These are phyloP conservation scores for Suhomyces vadensis DNA, from an alignment of 805 yeast species.

Conservation along the genomic window DNA sequence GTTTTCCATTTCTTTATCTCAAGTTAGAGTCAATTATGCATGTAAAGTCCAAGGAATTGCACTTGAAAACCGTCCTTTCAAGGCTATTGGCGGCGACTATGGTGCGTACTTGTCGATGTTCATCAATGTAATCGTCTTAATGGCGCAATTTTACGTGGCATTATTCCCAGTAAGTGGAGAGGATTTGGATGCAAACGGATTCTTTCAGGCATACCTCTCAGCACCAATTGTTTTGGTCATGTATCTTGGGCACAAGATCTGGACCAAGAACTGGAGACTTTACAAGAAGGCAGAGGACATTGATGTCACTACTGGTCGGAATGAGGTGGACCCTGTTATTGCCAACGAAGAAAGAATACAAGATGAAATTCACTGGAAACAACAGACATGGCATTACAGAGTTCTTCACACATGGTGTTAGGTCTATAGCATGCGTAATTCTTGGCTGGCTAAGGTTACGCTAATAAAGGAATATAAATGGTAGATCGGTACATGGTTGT, in stretches of 20 bases:
- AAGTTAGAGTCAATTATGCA: slow-evolving; percentile 63
- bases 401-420: slow-evolving; percentile 38
- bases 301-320: slow-evolving; percentile 21
- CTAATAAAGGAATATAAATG: slow-evolving; percentile 1
- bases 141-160: slow-evolving; percentile 45
- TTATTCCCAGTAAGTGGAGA: slow-evolving; percentile 39
- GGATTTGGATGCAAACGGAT: slow-evolving; percentile 12
- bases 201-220: slow-evolving; percentile 26
- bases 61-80: slow-evolving; percentile 34
- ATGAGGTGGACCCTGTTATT: slow-evolving; percentile 46
- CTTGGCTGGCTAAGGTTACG: slow-evolving; percentile 3
- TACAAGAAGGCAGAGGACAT: slow-evolving; percentile 12
- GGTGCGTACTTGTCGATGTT: slow-evolving; percentile 37
- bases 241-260: slow-evolving; percentile 27
- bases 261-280: slow-evolving; percentile 22
- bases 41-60: slow-evolving; percentile 49
- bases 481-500: not conserved
- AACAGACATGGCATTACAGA: slow-evolving; percentile 34
- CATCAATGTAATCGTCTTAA: slow-evolving; percentile 32
- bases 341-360: slow-evolving; percentile 43
- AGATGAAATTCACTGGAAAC: slow-evolving; percentile 28
- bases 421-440: not conserved
- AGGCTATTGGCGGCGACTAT: slow-evolving; percentile 35
- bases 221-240: slow-evolving; percentile 22
- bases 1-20: slow-evolving; percentile 71